Evolutionary conservation across 225 moss, liverwort and hornwort genomes (phyloP), one percentile per base, ranked within the genome.

Genomic region (Physcomitrium patens): DNA sequence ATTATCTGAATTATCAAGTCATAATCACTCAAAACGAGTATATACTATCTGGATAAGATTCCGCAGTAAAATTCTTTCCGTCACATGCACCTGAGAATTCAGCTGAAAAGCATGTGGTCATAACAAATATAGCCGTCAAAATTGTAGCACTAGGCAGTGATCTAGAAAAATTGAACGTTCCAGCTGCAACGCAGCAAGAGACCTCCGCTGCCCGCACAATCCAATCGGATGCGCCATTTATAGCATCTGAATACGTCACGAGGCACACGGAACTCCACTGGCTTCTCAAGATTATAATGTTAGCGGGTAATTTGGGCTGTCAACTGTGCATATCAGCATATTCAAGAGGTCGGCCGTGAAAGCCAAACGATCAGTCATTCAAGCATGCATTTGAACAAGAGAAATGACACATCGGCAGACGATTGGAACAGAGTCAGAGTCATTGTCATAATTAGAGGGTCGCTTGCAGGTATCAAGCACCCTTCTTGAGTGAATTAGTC

Each of bases 401-500:
- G 55, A 66, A 63, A 66, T 42, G 62, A 56, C 63, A 75, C 56
- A 67, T 58, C 54, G 26, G 57, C 56, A 71, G 55, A 66, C 16
- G 62, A 74, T 61, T 12, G 37, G 52, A 27, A 49, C 45, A 52
- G 57, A 23, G 74, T 70, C 48, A 31, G 57, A 23, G 74, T 70
- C 48, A 19, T 60, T 55, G 60, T 75, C 64, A 81, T 78, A 76
- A 76, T 72, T 20, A 78, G 75, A 66, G 54, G 81, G 72, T 60
- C 59, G 85, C 81, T 78, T 81, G 67, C 81, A 81, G 75, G 78
- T 45, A 70, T 77, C 62, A 78, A 84, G 67, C 84, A 66, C 49
- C 78, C 81, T 78, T 65, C 81, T 64, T 64, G 41, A 65, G 62
- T 62, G 55, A 63, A 85, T 85, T 81, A 85, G 81, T 78, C 1